Evolutionary conservation across 495 filamentous ascomycete genomes (phyloP).

Genomic region (Tirmania nivea): DNA sequence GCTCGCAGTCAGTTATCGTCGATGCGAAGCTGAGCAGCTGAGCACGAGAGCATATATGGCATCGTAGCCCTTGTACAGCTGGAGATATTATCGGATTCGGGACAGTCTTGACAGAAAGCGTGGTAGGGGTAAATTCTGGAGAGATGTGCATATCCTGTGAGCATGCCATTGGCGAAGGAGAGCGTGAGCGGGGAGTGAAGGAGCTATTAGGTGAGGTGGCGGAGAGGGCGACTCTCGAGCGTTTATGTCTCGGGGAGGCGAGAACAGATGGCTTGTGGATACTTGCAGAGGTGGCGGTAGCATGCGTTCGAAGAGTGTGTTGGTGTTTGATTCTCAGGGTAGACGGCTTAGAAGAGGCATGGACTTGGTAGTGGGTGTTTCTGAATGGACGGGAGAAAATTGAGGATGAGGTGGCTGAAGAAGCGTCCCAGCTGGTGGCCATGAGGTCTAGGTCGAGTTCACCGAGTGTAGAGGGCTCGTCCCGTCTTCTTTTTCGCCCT

Average conservation of each 20-base stretch:
- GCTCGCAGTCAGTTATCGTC: conserved; percentile 8
- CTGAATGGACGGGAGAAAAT: too few species aligned
- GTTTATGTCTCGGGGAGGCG: conserved; percentile 1
- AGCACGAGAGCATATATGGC: conserved; percentile 12
- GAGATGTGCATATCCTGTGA: conserved; percentile 9
- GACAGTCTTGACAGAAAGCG: conserved; percentile 1
- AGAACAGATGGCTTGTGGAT: neutral
- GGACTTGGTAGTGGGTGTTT: too few species aligned
- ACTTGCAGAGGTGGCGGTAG: too few species aligned
- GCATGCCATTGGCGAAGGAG: neutral
- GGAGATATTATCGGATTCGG: neutral
- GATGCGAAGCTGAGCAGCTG: conserved; percentile 10
- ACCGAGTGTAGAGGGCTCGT: neutral
- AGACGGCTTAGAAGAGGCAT: too few species aligned
- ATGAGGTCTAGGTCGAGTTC: too few species aligned
- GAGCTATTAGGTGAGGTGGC: neutral
- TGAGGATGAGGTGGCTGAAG: too few species aligned
- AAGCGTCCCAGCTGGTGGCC: too few species aligned
- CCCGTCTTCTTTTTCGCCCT: neutral
- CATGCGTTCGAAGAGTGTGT: too few species aligned
- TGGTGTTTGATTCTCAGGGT: too few species aligned
- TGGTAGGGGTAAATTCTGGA: conserved; percentile 1
- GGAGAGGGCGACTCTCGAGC: neutral
- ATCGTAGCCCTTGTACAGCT: neutral
- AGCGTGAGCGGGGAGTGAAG: neutral